Percentiles rank a stretch among this genome's conserved stretches.
Conservation (phyloP, 805 yeast species). For the Clavispora fructus region DNA sequence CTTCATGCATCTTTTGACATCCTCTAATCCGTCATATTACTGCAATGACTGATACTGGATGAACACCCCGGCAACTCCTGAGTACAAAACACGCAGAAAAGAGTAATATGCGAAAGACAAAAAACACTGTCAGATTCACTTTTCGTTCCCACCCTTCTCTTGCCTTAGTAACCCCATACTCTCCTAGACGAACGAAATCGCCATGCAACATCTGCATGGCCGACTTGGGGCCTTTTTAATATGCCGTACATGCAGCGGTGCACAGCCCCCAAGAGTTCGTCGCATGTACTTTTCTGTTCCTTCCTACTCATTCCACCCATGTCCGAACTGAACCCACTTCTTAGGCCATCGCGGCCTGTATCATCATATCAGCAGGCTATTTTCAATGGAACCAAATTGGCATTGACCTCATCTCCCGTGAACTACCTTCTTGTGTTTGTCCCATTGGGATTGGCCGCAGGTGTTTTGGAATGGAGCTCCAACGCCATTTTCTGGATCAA, state of each 20-base stretch:
- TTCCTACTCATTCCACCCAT: not conserved
- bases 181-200: too few relatives aligned
- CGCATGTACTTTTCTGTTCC: not conserved
- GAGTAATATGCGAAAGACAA: too few relatives aligned
- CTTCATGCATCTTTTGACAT: too few relatives aligned
- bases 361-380: not conserved
- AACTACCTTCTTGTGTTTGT: constrained; percentile 76
- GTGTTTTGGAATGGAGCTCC: constrained; percentile 51
- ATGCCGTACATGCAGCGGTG: not conserved
- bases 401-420: constrained; percentile 58
- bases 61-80: too few relatives aligned
- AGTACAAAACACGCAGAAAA: too few relatives aligned
- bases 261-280: not conserved
- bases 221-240: too few relatives aligned
- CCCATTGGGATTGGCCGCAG: constrained; percentile 84
- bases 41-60: too few relatives aligned
- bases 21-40: too few relatives aligned
- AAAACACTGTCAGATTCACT: too few relatives aligned
- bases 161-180: too few relatives aligned
- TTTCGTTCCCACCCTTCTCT: too few relatives aligned
- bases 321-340: constrained; percentile 1
- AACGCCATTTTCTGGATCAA: constrained; percentile 61
- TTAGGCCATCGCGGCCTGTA: not conserved
- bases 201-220: too few relatives aligned
- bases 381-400: constrained; percentile 13